Base-by-base conservation (phyloP, 2,329 filamentous ascomycete species). In the Fusarium heterosporum region DNA sequence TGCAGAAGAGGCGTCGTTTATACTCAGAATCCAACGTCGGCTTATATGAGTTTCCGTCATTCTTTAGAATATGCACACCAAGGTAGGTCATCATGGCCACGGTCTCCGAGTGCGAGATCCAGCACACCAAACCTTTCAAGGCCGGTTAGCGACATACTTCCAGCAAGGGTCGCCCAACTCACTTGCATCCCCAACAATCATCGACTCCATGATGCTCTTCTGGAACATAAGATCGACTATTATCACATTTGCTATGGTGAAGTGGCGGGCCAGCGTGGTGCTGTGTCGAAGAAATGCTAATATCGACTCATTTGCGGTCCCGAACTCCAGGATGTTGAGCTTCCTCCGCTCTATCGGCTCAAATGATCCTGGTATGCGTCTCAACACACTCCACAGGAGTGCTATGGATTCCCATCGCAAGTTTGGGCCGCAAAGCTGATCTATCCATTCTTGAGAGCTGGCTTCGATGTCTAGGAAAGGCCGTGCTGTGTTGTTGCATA, bases 51-150 rank as follows among this genome's bases (percentile, higher is more conserved):
- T 11, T 13, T 0, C 2, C 14, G 2, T 11, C 9, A 8, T 8
- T 9, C 14, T 16, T 42, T 16, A 55, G 17, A 7, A 49, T 30
- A 13, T 61, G 58, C 1, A 61, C 30, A 4, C 58, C 58, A 0
- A 61, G 36, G 17, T 61, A 61, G 3, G 58, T 61, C 56, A 55
- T 55, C 8, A 61, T 28, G 0, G 58, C 29, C 4, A 61, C 41
- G 1, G 48, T 30, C 8, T 61, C 58, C 3, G 56, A 49, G 1
- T 55, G 50, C 0, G 56, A 61, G 0, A 22, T 19, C 56, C 48
- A 61, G 3, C 50, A 53, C n/a, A 39, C 28, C 11, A 61, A 10
- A 12, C 58, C 58, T 61, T 4, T 2, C 3, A 8, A 6, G 1
- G 0, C 4, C 4, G 4, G 9, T 41, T 1, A 42, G 17, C 9